Percentiles rank a stretch among this genome's conserved stretches.
These are phyloP conservation scores for Rhodotorula sphaerocarpa DNA, from an alignment of 768 basidiomycete genomes.

Conservation along the genomic window DNA sequence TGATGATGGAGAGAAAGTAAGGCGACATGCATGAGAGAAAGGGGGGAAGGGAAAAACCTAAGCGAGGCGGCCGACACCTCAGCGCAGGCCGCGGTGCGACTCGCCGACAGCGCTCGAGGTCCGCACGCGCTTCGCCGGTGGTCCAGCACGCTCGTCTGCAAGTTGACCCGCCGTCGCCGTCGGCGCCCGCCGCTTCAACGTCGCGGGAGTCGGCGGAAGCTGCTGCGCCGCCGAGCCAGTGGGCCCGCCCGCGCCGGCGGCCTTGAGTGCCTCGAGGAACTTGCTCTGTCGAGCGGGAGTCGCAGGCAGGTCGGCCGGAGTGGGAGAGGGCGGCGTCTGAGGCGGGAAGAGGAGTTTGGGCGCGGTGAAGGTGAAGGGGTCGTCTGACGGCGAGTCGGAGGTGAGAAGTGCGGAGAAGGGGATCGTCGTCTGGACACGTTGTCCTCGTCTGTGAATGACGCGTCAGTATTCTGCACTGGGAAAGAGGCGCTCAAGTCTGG, in stretches of 20 bases:
- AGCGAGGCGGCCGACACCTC: no score
- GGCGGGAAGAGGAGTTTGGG: slow-evolving; percentile 32
- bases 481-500: no score
- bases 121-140: slow-evolving; percentile 2
- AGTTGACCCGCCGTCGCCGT: neutral
- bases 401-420: slow-evolving; percentile 26
- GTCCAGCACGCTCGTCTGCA: neutral
- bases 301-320: neutral
- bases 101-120: neutral
- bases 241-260: neutral
- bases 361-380: slow-evolving; percentile 31
- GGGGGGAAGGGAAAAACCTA: no score
- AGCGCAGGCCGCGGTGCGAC: neutral
- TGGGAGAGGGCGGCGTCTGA: neutral
- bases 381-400: slow-evolving; percentile 19
- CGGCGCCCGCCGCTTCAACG: slow-evolving; percentile 16
- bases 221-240: neutral
- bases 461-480: neutral
- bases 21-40: no score
- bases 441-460: slow-evolving; percentile 15
- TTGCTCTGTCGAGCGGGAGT: slow-evolving; percentile 18
- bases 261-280: slow-evolving; percentile 26
- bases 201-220: slow-evolving; percentile 30
- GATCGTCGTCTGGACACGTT: slow-evolving; percentile 27
- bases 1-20: no score